Percentiles rank a stretch among this genome's conserved stretches.
phyloP scores from a whole-genome alignment of 1,284 basidiomycete genomes.

The Trichosporon sp. region DNA sequence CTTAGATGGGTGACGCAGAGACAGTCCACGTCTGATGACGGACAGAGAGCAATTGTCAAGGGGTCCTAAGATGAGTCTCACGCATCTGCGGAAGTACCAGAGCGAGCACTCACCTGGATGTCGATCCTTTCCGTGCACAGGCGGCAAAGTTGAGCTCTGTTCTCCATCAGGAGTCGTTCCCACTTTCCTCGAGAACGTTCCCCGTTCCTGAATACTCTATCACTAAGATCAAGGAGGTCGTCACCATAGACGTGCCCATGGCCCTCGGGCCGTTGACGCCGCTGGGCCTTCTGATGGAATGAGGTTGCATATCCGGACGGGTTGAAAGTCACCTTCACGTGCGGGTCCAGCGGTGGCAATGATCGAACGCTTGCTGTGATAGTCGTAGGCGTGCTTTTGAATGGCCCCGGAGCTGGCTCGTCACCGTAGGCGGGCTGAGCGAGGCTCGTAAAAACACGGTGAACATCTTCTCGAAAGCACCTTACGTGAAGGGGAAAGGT shows the following conservation, averaged over 20 bases:
- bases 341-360: neutral
- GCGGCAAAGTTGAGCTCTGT: conserved; percentile 51
- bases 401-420: neutral
- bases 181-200: conserved; percentile 29
- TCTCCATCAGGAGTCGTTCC: neutral
- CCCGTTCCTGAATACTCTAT: conserved; percentile 53
- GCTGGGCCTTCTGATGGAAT: neutral
- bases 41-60: conserved; percentile 56
- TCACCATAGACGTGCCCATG: conserved; percentile 35
- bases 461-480: conserved; percentile 57
- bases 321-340: conserved; percentile 26
- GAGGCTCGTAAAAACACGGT: conserved; percentile 7
- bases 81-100: too few species aligned
- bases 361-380: neutral
- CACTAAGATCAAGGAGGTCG: conserved; percentile 61
- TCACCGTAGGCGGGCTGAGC: neutral
- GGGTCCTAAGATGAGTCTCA: conserved; percentile 60
- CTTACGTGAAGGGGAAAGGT: conserved; percentile 53
- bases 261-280: conserved; percentile 53
- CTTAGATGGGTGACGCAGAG: conserved; percentile 59
- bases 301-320: conserved; percentile 47
- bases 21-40: conserved; percentile 44
- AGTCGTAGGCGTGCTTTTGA: neutral
- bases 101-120: conserved; percentile 54
- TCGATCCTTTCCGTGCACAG: conserved; percentile 56